These are phyloP conservation scores for Penicillium paneum DNA, from an alignment of 2,329 filamentous ascomycete genomes.

Conservation along the genomic window DNA sequence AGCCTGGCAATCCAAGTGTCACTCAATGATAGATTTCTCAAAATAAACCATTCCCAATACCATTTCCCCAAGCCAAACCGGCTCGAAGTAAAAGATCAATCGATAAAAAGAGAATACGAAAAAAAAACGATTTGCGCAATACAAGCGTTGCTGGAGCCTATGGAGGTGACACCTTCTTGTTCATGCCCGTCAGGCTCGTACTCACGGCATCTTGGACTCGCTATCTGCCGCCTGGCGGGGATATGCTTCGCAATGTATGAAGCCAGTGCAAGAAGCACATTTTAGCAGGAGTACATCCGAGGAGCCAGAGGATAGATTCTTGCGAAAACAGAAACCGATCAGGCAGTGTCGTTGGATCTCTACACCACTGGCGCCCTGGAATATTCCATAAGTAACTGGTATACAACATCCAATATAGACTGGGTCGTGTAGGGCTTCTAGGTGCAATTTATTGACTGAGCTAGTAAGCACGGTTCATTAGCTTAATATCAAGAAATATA, in stretches of 20 bases:
- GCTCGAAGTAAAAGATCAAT: not conserved
- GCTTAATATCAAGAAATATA: no score
- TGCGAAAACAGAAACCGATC: constrained; percentile 30
- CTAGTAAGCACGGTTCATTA: no score
- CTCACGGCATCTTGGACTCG: no score
- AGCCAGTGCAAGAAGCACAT: not conserved
- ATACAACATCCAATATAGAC: no score
- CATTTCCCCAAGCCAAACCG: not conserved
- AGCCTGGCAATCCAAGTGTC: not conserved
- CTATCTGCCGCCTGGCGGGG: no score
- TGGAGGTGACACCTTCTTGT: not conserved
- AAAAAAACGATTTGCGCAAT: not conserved
- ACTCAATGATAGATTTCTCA: not conserved
- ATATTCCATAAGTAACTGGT: no score
- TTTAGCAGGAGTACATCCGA: not conserved
- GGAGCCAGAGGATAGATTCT: no score
- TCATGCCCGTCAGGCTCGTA: not conserved
- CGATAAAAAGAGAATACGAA: not conserved
- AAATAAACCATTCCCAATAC: not conserved
- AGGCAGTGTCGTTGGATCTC: no score
- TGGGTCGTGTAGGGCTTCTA: no score
- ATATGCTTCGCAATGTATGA: no score
- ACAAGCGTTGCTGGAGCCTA: not conserved
- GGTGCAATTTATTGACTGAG: no score
- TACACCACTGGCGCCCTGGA: no score